Evolutionary conservation across 2,329 filamentous ascomycete species (phyloP).

Genomic region (Sphaerulina vaccinii): DNA sequence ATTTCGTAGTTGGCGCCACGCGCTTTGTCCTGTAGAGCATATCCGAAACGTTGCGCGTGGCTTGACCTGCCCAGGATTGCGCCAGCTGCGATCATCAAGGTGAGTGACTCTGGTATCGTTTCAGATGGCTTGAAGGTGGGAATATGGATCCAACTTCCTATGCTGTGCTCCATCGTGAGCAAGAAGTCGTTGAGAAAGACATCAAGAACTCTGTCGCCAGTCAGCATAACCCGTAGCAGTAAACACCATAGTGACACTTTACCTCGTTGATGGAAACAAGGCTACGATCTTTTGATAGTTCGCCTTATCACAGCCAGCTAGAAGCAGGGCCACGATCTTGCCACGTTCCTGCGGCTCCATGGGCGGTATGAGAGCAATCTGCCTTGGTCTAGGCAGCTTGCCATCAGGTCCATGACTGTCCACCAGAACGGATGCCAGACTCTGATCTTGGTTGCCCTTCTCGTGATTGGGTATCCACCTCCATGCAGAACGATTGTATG

Average conservation of each 20-base stretch:
- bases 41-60: slow-evolving; percentile 24
- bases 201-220: slow-evolving; percentile 17
- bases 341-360: slow-evolving; percentile 21
- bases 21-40: slow-evolving; percentile 24
- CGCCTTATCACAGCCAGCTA: slow-evolving; percentile 20
- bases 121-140: slow-evolving; percentile 19
- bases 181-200: slow-evolving; percentile 24
- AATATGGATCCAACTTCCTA: slow-evolving; percentile 25
- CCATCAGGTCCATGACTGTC: slow-evolving; percentile 20
- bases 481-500: slow-evolving; percentile 25
- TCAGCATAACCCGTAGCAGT: background rate
- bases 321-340: slow-evolving; percentile 22
- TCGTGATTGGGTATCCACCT: slow-evolving; percentile 23
- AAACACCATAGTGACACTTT: background rate
- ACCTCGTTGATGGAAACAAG: slow-evolving; percentile 19
- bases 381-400: slow-evolving; percentile 11
- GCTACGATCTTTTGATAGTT: slow-evolving; percentile 25
- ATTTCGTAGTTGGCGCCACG: slow-evolving; percentile 17
- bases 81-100: slow-evolving; percentile 22
- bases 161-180: slow-evolving; percentile 25
- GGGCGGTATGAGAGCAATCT: slow-evolving; percentile 13
- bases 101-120: slow-evolving; percentile 21
- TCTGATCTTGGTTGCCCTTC: slow-evolving; percentile 19
- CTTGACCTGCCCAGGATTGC: slow-evolving; percentile 23
- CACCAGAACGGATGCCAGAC: slow-evolving; percentile 18